Conservation (phyloP, 1,284 basidiomycete genomes). For the Exobasidium rhododendri region DNA sequence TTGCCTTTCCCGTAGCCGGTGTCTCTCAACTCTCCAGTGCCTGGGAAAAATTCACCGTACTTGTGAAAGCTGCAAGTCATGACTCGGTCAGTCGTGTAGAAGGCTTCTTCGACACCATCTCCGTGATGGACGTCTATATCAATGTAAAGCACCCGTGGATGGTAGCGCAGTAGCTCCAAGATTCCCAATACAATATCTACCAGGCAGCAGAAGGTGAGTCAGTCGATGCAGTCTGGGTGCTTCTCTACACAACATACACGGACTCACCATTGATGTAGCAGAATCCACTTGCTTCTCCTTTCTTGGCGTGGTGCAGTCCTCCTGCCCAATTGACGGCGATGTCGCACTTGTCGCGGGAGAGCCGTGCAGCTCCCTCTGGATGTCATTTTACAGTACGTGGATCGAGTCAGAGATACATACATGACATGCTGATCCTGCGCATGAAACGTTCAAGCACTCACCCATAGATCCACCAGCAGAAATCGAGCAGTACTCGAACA, state of each 20-base stretch:
- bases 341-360: constrained; percentile 95
- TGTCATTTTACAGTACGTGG: neutral
- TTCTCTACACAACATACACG: constrained; percentile 90
- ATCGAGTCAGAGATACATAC: neutral
- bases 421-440: neutral
- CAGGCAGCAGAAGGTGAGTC: too few relatives aligned
- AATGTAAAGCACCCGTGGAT: constrained; percentile 91
- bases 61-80: constrained; percentile 99
- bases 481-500: constrained; percentile 98
- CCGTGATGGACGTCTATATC: constrained; percentile 99
- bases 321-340: constrained; percentile 99
- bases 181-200: constrained; percentile 95
- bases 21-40: constrained; percentile 92
- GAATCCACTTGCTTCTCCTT: constrained; percentile 96
- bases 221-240: constrained; percentile 14
- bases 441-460: constrained; percentile 55
- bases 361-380: constrained; percentile 87
- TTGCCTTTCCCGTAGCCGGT: constrained; percentile 75
- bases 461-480: constrained; percentile 98
- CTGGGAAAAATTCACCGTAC: constrained; percentile 98
- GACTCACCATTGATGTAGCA: constrained; percentile 86
- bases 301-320: constrained; percentile 95
- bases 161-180: constrained; percentile 88
- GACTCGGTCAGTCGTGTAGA: constrained; percentile 96
- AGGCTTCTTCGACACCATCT: constrained; percentile 98